A percentile compares a stretch with the other conserved stretches of the same genome.
These are phyloP conservation scores for Amylocarpus encephaloides DNA, from an alignment of 2,329 filamentous ascomycete genomes.

Conservation along the genomic window DNA sequence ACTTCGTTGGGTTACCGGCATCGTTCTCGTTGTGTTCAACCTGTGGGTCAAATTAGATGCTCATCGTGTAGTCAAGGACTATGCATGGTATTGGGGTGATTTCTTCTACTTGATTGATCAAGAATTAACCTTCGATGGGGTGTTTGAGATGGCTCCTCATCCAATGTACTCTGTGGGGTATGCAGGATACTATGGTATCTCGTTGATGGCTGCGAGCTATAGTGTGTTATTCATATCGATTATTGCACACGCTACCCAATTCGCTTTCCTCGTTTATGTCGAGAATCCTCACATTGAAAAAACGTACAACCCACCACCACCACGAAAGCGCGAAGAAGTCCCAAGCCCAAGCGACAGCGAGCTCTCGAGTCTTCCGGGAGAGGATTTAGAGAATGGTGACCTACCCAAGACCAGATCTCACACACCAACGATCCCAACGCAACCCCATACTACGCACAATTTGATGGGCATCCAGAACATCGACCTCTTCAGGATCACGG, in stretches of 20 bases:
- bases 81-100: conserved; percentile 99
- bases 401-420: conserved; percentile 3
- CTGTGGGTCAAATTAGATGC: conserved; percentile 98
- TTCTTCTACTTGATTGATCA: conserved; percentile 99
- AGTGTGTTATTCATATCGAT: conserved; percentile 97
- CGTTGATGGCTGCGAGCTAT: conserved; percentile 96
- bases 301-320: conserved; percentile 86
- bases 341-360: conserved; percentile 30
- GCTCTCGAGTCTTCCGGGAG: conserved; percentile 32
- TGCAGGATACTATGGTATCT: conserved; percentile 96
- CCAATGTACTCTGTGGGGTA: conserved; percentile 99
- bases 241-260: conserved; percentile 86
- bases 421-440: conserved; percentile 27
- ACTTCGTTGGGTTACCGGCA: conserved; percentile 72
- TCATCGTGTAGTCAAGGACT: conserved; percentile 96
- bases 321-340: conserved; percentile 45
- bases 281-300: conserved; percentile 98
- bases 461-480: conserved; percentile 77
- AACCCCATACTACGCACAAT: conserved; percentile 70
- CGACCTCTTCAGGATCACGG: conserved; percentile 81
- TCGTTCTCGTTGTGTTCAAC: conserved; percentile 83
- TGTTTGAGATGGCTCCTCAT: conserved; percentile 98
- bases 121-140: conserved; percentile 94
- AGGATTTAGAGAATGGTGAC: conserved; percentile 28
- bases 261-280: conserved; percentile 83